Percentiles rank a stretch among this genome's conserved stretches.
These are phyloP conservation scores for Cryphonectria naterciae DNA, from an alignment of 2,329 filamentous ascomycete genomes.

Conservation along the genomic window DNA sequence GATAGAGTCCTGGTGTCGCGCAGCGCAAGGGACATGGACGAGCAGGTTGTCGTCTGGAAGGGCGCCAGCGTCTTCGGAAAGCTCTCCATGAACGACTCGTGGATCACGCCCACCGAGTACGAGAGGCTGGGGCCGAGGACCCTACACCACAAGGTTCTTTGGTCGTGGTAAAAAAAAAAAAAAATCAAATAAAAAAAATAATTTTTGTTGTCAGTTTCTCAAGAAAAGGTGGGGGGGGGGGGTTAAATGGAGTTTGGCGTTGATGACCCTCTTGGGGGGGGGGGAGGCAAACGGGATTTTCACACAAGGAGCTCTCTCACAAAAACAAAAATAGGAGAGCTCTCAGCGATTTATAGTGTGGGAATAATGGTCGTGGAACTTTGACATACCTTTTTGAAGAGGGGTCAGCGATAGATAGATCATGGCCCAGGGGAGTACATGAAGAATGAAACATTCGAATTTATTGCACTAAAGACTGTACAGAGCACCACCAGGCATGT, in stretches of 20 bases:
- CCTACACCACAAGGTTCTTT: slow-evolving; percentile 79
- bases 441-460: not conserved
- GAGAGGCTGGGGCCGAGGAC: slow-evolving; percentile 81
- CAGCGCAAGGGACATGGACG: slow-evolving; percentile 90
- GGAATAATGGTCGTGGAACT: not conserved
- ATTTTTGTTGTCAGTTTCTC: not conserved
- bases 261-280: too few relatives aligned
- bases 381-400: not conserved
- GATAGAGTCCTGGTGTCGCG: slow-evolving; percentile 66
- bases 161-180: slow-evolving; percentile 55
- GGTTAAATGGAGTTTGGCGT: not conserved
- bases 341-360: not conserved
- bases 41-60: slow-evolving; percentile 98
- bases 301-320: not conserved
- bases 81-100: slow-evolving; percentile 89
- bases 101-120: slow-evolving; percentile 88
- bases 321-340: not conserved
- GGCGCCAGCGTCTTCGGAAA: slow-evolving; percentile 96
- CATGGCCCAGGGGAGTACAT: not conserved
- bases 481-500: not conserved
- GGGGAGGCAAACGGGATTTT: not conserved
- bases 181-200: not conserved
- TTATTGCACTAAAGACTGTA: not conserved
- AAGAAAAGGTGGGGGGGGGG: not conserved
- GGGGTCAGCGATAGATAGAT: not conserved